Evolutionary conservation across 2,329 filamentous ascomycete genomes (phyloP), one percentile per base, ranked within the genome.

Genomic region (Ascochyta lentis): DNA sequence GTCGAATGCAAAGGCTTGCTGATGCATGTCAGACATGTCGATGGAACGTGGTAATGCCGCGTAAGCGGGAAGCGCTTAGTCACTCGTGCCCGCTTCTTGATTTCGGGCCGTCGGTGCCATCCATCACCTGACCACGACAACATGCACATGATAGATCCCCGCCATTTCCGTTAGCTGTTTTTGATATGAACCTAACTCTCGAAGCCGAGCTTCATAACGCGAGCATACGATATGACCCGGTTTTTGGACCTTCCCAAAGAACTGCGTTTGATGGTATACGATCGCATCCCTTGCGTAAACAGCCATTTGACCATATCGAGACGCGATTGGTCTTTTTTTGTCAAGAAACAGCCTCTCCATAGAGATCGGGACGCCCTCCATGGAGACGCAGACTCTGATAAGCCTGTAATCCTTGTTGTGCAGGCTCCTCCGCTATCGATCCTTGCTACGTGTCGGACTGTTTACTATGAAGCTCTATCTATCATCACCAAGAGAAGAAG

Each of bases 221-320:
- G 42, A 9, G 16, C 7, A 1, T 15, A 24, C n/a, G 16, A 24
- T 3, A 6, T 15, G 1, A 47, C 51, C 31, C 55, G 42, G 22
- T 59, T 61, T 23, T 29, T 57, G 15, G 56, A 57, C 22, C 53
- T 61, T 4, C 59, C 59, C 10, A 56, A 52, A 27, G 59, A 61
- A 33, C 46, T 61, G 9, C 49, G 59, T 2, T 22, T 61, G 9
- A 59, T 59, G 53, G 39, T 59, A 1, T 61, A 61, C 31, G 52
- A 61, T 19, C 35, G 49, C 16, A 54, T 61, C 23, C 51, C 52
- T 41, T 50, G 41, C 45, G 15, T n/a, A 35, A 59, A 44, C 12
- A 23, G 51, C 8, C 50, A 58, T 7, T 24, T 54, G 23, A 39
- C 31, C 10, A 37, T 54, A 31, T 56, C 24, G n/a, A 47, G 53